A percentile compares a stretch with the other conserved stretches of the same genome.
Conservation (phyloP, 352 stramenopile species). For the Peronospora belbahrii region DNA sequence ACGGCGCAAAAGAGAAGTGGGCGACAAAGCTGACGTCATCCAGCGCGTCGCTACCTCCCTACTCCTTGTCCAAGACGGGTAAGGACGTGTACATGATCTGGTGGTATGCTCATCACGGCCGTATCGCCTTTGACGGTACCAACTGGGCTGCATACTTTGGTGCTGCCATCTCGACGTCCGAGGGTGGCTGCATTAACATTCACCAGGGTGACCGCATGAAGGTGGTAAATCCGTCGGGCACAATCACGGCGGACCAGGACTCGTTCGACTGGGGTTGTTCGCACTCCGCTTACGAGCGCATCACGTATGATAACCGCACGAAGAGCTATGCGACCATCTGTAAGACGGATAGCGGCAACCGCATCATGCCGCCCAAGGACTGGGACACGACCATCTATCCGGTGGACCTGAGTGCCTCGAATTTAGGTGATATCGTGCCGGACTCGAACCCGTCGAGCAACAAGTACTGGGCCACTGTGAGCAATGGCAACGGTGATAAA, state of each 20-base stretch:
- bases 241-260: constrained; percentile 31
- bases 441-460: constrained; percentile 18
- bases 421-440: constrained; percentile 48
- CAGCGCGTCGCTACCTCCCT: constrained; percentile 40
- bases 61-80: constrained; percentile 38
- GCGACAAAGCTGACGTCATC: constrained; percentile 50
- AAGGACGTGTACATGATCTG: constrained; percentile 57
- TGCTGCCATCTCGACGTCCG: constrained; percentile 42
- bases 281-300: constrained; percentile 51
- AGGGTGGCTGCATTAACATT: constrained; percentile 59
- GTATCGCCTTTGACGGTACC: constrained; percentile 45
- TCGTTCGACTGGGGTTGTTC: constrained; percentile 56
- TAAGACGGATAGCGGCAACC: constrained; percentile 67
- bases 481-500: constrained; percentile 40
- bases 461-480: constrained; percentile 57
- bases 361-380: constrained; percentile 54
- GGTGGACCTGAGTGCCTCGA: constrained; percentile 36
- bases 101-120: constrained; percentile 62
- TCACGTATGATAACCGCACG: constrained; percentile 43
- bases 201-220: constrained; percentile 65
- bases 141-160: constrained; percentile 65
- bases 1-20: constrained; percentile 41
- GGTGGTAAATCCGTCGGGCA: constrained; percentile 36
- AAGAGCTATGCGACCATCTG: constrained; percentile 45
- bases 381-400: constrained; percentile 49